Evolutionary conservation across 1,284 basidiomycete genomes (phyloP).

Genomic region (Malassezia furfur): DNA sequence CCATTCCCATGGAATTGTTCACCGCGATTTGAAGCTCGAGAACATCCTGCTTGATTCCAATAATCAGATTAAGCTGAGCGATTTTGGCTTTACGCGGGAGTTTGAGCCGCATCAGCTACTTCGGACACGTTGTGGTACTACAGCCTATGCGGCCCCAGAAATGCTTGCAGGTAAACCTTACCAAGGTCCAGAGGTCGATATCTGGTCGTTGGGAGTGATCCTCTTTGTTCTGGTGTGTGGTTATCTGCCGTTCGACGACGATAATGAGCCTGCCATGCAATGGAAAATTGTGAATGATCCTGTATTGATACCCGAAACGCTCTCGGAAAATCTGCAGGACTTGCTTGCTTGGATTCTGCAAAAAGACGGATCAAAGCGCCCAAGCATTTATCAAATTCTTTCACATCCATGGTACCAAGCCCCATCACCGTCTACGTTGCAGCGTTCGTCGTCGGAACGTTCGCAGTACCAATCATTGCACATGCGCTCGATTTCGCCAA

Average conservation of each 20-base stretch:
- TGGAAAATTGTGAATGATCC: slow-evolving; percentile 74
- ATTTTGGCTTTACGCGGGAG: slow-evolving; percentile 93
- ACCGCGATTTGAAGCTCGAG: slow-evolving; percentile 55
- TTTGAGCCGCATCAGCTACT: slow-evolving; percentile 72
- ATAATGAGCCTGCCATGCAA: slow-evolving; percentile 83
- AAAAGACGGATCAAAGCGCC: slow-evolving; percentile 65
- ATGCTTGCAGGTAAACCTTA: slow-evolving; percentile 85
- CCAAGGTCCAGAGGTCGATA: slow-evolving; percentile 83
- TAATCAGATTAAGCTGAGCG: slow-evolving; percentile 59
- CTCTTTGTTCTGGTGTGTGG: slow-evolving; percentile 88
- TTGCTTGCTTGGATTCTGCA: slow-evolving; percentile 71
- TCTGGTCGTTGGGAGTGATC: slow-evolving; percentile 94
- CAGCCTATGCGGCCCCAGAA: slow-evolving; percentile 87
- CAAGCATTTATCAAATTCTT: slow-evolving; percentile 74
- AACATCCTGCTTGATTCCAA: slow-evolving; percentile 51
- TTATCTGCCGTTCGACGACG: slow-evolving; percentile 91
- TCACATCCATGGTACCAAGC: slow-evolving; percentile 72
- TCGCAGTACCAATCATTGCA: background rate
- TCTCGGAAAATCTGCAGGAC: slow-evolving; percentile 80
- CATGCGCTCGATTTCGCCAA: background rate
- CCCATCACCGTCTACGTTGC: slow-evolving; percentile 6
- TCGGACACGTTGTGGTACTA: slow-evolving; percentile 95
- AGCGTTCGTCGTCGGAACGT: slow-evolving; percentile 2
- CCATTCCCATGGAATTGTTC: slow-evolving; percentile 50
- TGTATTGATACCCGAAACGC: slow-evolving; percentile 65